These are phyloP conservation scores for Lactifluus echinatus DNA, from an alignment of 768 basidiomycete species.

Conservation along the genomic window DNA sequence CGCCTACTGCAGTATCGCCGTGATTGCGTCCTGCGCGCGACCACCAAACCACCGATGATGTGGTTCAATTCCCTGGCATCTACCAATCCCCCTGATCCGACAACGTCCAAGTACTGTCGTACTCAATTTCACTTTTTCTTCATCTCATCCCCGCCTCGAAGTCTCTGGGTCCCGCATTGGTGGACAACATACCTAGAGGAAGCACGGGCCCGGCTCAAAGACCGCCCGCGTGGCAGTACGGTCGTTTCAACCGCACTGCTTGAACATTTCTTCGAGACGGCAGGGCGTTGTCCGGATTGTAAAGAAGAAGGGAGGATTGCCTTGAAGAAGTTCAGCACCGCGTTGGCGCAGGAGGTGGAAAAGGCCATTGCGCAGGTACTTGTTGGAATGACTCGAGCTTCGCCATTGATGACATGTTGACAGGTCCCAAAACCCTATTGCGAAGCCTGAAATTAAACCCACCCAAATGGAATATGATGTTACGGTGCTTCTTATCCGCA, in stretches of 20 bases:
- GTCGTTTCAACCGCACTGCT: constrained; percentile 9
- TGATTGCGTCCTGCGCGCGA: constrained; percentile 10
- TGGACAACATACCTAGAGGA: constrained; percentile 15
- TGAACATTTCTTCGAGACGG: constrained; percentile 1
- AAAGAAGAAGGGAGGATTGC: constrained; percentile 11
- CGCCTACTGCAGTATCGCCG: constrained; percentile 11
- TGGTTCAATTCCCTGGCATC: constrained; percentile 15
- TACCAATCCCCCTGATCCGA: constrained; percentile 1
- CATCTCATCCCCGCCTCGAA: constrained; percentile 10
- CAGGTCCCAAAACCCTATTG: constrained; percentile 17
- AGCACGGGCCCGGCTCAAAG: constrained; percentile 7
- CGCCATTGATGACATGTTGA: neutral
- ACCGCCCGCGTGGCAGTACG: constrained; percentile 13
- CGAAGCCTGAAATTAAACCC: neutral
- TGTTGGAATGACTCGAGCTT: neutral
- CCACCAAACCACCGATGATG: constrained; percentile 7
- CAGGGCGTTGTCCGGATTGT: constrained; percentile 12
- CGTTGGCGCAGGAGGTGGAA: constrained; percentile 15
- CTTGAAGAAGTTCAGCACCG: constrained; percentile 10
- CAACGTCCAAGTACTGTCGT: constrained; percentile 9
- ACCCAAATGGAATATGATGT: neutral
- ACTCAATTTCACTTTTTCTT: constrained; percentile 17
- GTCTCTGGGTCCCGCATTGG: constrained; percentile 18
- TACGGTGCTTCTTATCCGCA: neutral
- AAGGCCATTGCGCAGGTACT: constrained; percentile 13